Percentiles rank a stretch among this genome's conserved stretches.
These are phyloP conservation scores for Cercospora sojina DNA, from an alignment of 2,329 filamentous ascomycete genomes.

Conservation along the genomic window DNA sequence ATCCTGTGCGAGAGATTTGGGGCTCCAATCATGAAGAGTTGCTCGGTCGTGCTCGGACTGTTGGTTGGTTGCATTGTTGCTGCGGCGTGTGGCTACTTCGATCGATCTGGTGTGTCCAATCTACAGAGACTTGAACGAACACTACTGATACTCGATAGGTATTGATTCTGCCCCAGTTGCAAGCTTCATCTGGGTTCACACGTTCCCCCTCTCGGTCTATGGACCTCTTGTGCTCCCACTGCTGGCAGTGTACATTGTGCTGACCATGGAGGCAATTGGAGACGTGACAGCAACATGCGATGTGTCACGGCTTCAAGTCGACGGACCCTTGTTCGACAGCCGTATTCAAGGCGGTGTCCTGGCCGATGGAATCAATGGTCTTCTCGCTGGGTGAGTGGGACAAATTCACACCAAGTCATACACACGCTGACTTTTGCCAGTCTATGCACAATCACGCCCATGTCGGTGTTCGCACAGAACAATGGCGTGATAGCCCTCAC, in stretches of 20 bases:
- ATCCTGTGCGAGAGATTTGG: conserved; percentile 79
- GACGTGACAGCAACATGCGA: conserved; percentile 66
- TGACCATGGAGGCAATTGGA: conserved; percentile 71
- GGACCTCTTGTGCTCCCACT: conserved; percentile 71
- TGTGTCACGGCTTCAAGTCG: conserved; percentile 72
- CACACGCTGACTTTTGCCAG: not conserved
- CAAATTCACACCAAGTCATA: too few relatives aligned
- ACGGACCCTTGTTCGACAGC: conserved; percentile 69
- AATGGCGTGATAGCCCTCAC: conserved; percentile 83
- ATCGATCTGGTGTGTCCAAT: conserved; percentile 47
- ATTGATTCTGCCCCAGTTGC: conserved; percentile 70
- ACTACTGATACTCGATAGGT: conserved; percentile 66
- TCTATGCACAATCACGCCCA: conserved; percentile 75
- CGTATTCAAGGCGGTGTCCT: conserved; percentile 77
- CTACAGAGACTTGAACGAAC: not conserved
- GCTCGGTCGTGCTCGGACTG: conserved; percentile 71
- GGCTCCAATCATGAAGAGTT: conserved; percentile 80
- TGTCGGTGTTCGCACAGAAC: conserved; percentile 80
- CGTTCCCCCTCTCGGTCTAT: conserved; percentile 70
- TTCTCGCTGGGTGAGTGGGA: conserved; percentile 58
- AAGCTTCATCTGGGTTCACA: conserved; percentile 77
- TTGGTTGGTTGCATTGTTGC: conserved; percentile 76
- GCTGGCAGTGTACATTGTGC: conserved; percentile 62
- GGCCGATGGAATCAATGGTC: conserved; percentile 67
- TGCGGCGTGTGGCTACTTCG: conserved; percentile 75